Conservation (phyloP, 192 early-diverging fungal genomes). For the Coemansia sp. region DNA sequence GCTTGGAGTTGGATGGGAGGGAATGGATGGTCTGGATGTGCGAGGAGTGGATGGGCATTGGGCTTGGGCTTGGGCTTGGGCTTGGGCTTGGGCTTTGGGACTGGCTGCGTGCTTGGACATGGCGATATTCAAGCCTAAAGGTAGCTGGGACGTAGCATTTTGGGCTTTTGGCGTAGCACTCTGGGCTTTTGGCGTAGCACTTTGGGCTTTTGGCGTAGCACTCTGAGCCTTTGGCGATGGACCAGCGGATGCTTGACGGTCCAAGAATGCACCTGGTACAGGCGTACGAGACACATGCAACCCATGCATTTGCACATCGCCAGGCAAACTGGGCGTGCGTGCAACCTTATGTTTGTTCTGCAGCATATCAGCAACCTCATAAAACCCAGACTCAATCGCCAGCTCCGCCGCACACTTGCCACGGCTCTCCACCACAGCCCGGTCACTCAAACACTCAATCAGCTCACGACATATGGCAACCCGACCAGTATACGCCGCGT, state of each 20-base stretch:
- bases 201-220: no score
- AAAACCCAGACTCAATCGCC: conserved; percentile 38
- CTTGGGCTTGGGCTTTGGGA: background rate
- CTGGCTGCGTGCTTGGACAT: background rate
- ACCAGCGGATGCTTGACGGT: background rate
- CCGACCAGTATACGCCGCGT: conserved; percentile 46
- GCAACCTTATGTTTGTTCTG: conserved; percentile 8
- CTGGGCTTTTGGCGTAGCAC: background rate
- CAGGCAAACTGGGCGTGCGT: conserved; percentile 37
- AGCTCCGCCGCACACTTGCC: conserved; percentile 26
- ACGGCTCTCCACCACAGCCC: conserved; percentile 2
- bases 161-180: background rate
- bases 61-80: background rate
- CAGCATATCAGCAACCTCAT: conserved; percentile 49
- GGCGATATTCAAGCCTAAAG: background rate
- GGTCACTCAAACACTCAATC: conserved; percentile 24
- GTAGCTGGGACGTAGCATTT: background rate
- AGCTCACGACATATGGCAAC: conserved; percentile 49
- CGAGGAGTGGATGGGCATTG: background rate
- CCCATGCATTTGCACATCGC: conserved; percentile 24
- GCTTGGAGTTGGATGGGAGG: background rate
- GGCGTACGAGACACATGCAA: conserved; percentile 5
- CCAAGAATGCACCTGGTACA: background rate
- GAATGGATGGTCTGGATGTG: background rate
- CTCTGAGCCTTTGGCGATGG: no score